Evolutionary conservation across 2,329 filamentous ascomycete genomes (phyloP), one percentile per base, ranked within the genome.

Genomic region (Sarocladium brachiariae): DNA sequence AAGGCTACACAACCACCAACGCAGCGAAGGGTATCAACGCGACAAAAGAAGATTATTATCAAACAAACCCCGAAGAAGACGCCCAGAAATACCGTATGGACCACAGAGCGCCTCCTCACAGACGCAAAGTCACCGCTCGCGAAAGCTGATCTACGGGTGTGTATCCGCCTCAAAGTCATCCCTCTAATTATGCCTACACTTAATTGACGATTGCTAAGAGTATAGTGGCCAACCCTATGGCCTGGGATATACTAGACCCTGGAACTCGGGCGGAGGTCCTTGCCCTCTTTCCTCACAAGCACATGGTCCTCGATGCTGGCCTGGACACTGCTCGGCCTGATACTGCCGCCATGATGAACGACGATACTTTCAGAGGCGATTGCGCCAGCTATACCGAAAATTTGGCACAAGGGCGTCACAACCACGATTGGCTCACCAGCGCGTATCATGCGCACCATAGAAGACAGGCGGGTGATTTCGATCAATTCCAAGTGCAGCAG

Each of bases 381-480:
- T 69, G 71, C 49, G 66, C 70, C 1, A 65, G 65, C 3, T 76
- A 75, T 58, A 69, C 68, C 25, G 70, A 73, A 30, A 67, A 75
- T 54, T 61, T 81, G 16, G 55, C 60, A 4, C 62, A 65, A 31
- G 78, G 78, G 3, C 70, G 68, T 30, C 74, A 80, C 52, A 76
- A 80, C 55, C 67, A 70, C 1, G 67, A 70, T 13, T 81, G 78
- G 78, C 68, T 82, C 7, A 63, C 59, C 14, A 66, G 74, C 51
- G 78, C 78, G 1, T 79, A 73, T 67, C 60, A 60, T 3, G 78
- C 78, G 1, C 75, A 80, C 53, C 65, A 70, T 50, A 66, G 69
- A 58, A 73, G 77, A 51, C 66, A 64, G 48, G 59, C 64, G 1
- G 78, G 78, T 4, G 65, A 73, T 2, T 81, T 78, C 53, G 71